Conservation (phyloP, 2,329 filamentous ascomycete species). For the Berkeleyomyces basicola region DNA sequence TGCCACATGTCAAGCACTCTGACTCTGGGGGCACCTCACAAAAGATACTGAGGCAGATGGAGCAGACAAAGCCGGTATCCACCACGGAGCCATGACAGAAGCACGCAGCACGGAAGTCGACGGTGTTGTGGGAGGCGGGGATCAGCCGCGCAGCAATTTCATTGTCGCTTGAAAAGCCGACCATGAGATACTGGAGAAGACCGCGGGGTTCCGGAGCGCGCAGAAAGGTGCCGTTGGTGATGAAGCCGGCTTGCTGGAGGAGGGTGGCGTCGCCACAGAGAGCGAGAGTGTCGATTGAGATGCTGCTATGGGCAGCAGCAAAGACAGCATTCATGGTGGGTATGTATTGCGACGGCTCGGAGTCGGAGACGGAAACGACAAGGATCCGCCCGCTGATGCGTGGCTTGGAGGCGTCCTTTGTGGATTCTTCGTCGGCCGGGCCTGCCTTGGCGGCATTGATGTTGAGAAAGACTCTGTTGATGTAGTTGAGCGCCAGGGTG, state of each 20-base stretch:
- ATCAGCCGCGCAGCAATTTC: conserved; percentile 46
- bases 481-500: conserved; percentile 75
- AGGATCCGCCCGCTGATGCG: conserved; percentile 50
- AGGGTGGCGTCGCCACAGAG: conserved; percentile 77
- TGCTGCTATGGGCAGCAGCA: conserved; percentile 71
- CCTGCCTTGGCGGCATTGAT: conserved; percentile 29
- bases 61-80: conserved; percentile 88
- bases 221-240: conserved; percentile 42
- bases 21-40: conserved; percentile 47
- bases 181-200: conserved; percentile 84
- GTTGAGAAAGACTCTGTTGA: conserved; percentile 62
- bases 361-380: conserved; percentile 73
- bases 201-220: conserved; percentile 44
- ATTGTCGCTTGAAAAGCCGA: conserved; percentile 62
- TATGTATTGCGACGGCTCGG: conserved; percentile 82
- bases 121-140: conserved; percentile 63
- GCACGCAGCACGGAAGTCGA: conserved; percentile 95
- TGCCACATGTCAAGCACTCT: conserved; percentile 71
- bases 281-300: conserved; percentile 85
- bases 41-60: conserved; percentile 89
- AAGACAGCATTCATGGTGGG: conserved; percentile 98
- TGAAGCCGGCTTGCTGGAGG: conserved; percentile 69
- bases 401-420: conserved; percentile 38
- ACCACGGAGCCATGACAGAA: conserved; percentile 90
- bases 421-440: conserved; percentile 23